A percentile compares a stretch with the other conserved stretches of the same genome.
Evolutionary conservation across 257 asterid species (phyloP).

Genomic region (Galeopsis tetrahit): DNA sequence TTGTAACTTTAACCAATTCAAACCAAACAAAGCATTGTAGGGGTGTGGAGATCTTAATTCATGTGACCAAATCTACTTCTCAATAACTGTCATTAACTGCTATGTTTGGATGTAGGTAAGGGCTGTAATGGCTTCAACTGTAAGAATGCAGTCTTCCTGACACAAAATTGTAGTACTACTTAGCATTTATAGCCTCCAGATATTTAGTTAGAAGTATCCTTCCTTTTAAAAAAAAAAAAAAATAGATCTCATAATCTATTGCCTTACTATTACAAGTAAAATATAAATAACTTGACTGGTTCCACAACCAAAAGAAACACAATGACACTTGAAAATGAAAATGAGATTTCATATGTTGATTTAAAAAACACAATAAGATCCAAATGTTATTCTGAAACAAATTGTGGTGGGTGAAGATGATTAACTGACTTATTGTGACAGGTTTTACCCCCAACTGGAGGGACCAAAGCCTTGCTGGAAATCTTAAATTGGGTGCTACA

Average conservation of each 20-base stretch:
- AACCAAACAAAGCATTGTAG: constrained; percentile 18
- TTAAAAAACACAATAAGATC: not conserved
- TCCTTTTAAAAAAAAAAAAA: not conserved
- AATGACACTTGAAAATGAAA: not conserved
- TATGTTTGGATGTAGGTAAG: constrained; percentile 49
- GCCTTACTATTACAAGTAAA: constrained; percentile 7
- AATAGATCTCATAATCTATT: not conserved
- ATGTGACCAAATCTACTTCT: constrained; percentile 49
- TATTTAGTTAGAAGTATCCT: constrained; percentile 20
- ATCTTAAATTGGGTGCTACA: constrained; percentile 21
- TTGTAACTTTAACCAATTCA: not conserved
- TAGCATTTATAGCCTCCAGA: constrained; percentile 40
- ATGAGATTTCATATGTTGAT: not conserved
- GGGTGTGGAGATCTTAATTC: constrained; percentile 33
- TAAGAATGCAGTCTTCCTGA: constrained; percentile 38
- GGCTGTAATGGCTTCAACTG: constrained; percentile 48
- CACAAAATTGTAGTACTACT: constrained; percentile 29
- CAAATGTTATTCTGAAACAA: not conserved
- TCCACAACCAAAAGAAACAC: not conserved
- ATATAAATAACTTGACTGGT: not conserved
- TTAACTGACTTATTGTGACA: not conserved
- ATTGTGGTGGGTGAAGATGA: not conserved
- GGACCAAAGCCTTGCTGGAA: constrained; percentile 22
- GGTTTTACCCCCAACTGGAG: constrained; percentile 24
- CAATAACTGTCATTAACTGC: constrained; percentile 50